Base-by-base conservation (phyloP, 768 basidiomycete species). In the Boletus sp. region DNA sequence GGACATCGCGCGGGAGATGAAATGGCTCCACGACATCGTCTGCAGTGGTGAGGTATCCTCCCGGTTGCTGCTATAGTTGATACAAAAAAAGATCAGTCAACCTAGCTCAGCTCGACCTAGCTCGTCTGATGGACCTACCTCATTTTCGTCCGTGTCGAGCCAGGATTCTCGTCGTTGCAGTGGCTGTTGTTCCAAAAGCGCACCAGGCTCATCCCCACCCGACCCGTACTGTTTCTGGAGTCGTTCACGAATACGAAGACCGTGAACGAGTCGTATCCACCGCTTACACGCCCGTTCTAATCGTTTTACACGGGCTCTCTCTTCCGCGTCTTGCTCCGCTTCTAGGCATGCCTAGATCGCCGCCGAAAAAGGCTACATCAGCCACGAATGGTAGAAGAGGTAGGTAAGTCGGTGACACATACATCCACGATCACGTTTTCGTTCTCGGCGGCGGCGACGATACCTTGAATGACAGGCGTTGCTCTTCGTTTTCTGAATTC, bases 401-500 rank as follows among this genome's bases (percentile, higher is more conserved):
- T 29, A 35, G 48, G 40, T 30, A 45, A 47, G 24, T 18, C 36
- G 36, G 28, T 58, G 60, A 66, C 60, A 70, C 79, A 50, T 69
- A 90, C 95, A 76, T 96, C 91, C 29, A 94, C 72, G 15, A 98
- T 67, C 4, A 79, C 69, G 1, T 77, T 75, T 68, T 93, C 89
- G 61, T 92, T 83, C 71, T 95, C 94, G 39, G 78, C 78, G 15
- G 95, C 92, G 29, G 93, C 79, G 29, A 98, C 94, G 3, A 99
- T 80, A 11, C 96, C 96, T 52, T 86, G 83, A 33, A 96, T 76
- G 56, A 92, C 77, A 4, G 96, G 96, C 56, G 84, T 83, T 0
- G 97, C 96, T 50, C 89, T 82, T 33, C 91, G 87, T 71, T 95
- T 94, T 68, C 86, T 92, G 77, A 98, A 99, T 72, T 98, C 96